Percentiles rank a stretch among this genome's conserved stretches.
phyloP scores from a whole-genome alignment of 2,329 filamentous ascomycete genomes.

The Ascocoryne sarcoides region DNA sequence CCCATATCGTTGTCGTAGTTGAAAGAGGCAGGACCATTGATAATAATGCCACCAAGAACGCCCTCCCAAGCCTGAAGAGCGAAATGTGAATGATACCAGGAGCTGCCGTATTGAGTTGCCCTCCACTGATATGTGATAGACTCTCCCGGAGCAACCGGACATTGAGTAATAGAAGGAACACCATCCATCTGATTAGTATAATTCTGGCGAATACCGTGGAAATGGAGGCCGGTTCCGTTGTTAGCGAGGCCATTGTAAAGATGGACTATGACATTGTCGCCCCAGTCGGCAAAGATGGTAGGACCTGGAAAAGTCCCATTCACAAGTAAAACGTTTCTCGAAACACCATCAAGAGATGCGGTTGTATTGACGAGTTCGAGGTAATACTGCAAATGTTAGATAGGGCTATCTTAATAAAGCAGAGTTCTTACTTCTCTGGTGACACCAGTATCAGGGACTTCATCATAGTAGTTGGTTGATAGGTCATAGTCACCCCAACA shows the following conservation, averaged over 20 bases:
- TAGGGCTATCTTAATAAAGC: conserved; percentile 34
- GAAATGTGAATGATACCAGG: conserved; percentile 54
- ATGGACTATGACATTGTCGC: conserved; percentile 5
- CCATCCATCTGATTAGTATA: conserved; percentile 51
- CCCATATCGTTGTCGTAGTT: conserved; percentile 56
- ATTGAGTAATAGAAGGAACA: conserved; percentile 37
- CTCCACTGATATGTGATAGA: conserved; percentile 22
- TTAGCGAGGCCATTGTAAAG: conserved; percentile 1
- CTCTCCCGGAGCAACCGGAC: conserved; percentile 20
- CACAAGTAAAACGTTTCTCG: conserved; percentile 20
- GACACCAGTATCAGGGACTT: conserved; percentile 36
- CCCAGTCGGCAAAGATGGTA: conserved; percentile 9
- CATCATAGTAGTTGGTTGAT: conserved; percentile 33
- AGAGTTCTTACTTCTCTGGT: conserved; percentile 35
- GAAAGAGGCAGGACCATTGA: conserved; percentile 48
- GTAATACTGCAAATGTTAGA: conserved; percentile 15
- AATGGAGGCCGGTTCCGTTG: conserved; percentile 39
- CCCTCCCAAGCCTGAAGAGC: conserved; percentile 42
- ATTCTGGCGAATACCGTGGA: conserved; percentile 50
- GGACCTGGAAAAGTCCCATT: conserved; percentile 10
- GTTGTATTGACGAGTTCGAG: conserved; percentile 20
- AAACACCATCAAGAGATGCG: conserved; percentile 26
- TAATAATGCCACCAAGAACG: conserved; percentile 49
- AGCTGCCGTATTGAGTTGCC: conserved; percentile 34
- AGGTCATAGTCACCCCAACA: conserved; percentile 42